Evolutionary conservation across 1,139 yeast species (phyloP), one percentile per base, ranked within the genome.

Genomic region (Suhomyces atakaporum): DNA sequence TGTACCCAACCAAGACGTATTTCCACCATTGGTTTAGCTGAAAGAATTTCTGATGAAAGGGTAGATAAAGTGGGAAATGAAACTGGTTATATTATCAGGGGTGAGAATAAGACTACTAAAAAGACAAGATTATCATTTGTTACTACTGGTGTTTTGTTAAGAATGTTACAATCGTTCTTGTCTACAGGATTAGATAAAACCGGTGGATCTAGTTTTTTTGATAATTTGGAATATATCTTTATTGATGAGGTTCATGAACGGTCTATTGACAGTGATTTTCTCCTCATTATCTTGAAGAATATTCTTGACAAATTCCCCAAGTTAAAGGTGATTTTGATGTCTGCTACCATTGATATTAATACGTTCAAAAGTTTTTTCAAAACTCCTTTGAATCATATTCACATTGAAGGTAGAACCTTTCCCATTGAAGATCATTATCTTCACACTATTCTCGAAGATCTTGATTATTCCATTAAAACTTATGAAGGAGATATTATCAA

Each of bases 1-100:
- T 89, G 97, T 58, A 89, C 97, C 0, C 97, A 92, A 58, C 98
- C 98, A 2, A 75, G 98, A 61, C 81, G 97, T 69, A 90, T 92
- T 39, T 88, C 97, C 0, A 89, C 97, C 0, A 84, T 92, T 56
- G 97, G 97, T 2, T 71, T 92, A 39, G 97, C 97, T 0, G 96
- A 89, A 45, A 77, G 97, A 56, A 89, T 92, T 7, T 80, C 96
- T 2, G 88, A 82, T 10, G 97, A 92, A 56, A 75, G 97, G 44
- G 70, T 77, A 12, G 75, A 71, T 9, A 59, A 51, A 8, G 74
- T 88, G 30, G 97, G 97, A 8, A 63, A 67, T 16, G 95, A 89
- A 55, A 83, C 86, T 4, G 98, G 98, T 0, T 92, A 89, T 53
- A 74, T 86, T 8, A 90, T 92, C 31, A 75, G 97, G 60, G 97